Evolutionary conservation across 768 basidiomycete species (phyloP).

Genomic region (Steccherinum ochraceum): DNA sequence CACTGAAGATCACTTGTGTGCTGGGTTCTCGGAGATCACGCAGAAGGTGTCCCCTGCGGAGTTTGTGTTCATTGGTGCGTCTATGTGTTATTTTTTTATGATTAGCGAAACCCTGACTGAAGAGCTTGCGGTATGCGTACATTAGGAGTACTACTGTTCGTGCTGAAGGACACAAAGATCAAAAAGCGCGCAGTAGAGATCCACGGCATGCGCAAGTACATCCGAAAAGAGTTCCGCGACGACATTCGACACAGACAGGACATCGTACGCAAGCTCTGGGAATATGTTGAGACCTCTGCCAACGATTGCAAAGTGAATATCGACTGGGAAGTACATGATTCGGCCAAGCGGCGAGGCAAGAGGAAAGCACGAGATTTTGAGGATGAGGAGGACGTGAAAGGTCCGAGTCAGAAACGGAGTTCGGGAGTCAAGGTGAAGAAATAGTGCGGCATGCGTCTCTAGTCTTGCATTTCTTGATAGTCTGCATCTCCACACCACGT

Average conservation of each 20-base stretch:
- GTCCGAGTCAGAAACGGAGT: conserved; percentile 33
- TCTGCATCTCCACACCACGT: neutral
- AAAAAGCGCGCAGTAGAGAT: conserved; percentile 51
- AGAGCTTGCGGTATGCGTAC: neutral
- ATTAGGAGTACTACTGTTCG: conserved; percentile 62
- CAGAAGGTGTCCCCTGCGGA: conserved; percentile 67
- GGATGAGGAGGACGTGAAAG: conserved; percentile 5
- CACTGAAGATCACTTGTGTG: conserved; percentile 27
- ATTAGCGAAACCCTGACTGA: neutral
- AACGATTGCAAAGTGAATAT: too few relatives aligned
- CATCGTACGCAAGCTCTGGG: conserved; percentile 55
- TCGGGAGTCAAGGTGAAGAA: conserved; percentile 13
- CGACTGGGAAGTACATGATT: too few relatives aligned
- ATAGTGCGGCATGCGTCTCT: too few relatives aligned
- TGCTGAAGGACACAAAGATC: conserved; percentile 38
- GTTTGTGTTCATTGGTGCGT: conserved; percentile 75
- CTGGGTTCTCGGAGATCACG: conserved; percentile 46
- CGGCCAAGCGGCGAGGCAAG: conserved; percentile 3
- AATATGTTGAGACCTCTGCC: conserved; percentile 37
- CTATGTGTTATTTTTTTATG: neutral
- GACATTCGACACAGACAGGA: conserved; percentile 50
- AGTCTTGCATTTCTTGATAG: too few relatives aligned
- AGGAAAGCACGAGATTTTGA: conserved; percentile 1
- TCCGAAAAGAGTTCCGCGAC: conserved; percentile 55
- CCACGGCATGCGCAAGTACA: conserved; percentile 45